Percentiles rank a stretch among this genome's conserved stretches.
phyloP scores from a whole-genome alignment of 768 basidiomycete genomes.

The Sistotremastrum suecicum region DNA sequence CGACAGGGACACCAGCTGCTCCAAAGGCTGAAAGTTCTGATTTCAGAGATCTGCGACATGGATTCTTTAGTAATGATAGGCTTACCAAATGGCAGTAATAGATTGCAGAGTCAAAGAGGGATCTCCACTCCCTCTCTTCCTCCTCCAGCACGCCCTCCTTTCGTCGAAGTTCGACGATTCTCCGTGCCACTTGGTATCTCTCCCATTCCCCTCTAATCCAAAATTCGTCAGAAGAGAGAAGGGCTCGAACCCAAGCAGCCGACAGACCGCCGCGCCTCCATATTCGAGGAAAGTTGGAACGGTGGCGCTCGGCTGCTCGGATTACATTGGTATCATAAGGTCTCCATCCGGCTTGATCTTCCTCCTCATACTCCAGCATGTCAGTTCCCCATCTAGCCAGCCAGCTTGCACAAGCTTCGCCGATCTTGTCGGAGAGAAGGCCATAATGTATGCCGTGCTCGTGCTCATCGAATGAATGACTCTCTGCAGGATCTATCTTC shows the following conservation, averaged over 20 bases:
- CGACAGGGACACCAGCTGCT: conserved; percentile 65
- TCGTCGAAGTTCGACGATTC: conserved; percentile 63
- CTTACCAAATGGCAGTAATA: conserved; percentile 80
- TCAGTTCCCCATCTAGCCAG: conserved; percentile 75
- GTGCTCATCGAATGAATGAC: conserved; percentile 10
- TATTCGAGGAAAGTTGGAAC: conserved; percentile 32
- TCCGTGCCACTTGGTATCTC: conserved; percentile 63
- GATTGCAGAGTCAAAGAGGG: conserved; percentile 62
- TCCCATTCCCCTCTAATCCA: conserved; percentile 70
- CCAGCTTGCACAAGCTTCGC: conserved; percentile 83
- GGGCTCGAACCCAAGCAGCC: conserved; percentile 58
- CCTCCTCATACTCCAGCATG: conserved; percentile 53
- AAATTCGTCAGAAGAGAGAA: conserved; percentile 65
- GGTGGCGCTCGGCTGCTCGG: conserved; percentile 6
- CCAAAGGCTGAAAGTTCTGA: conserved; percentile 40
- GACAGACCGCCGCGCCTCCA: conserved; percentile 66
- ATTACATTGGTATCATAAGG: conserved; percentile 4
- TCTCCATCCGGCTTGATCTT: conserved; percentile 7
- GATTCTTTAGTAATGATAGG: not conserved
- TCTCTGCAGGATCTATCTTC: conserved; percentile 23
- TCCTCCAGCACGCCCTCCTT: conserved; percentile 24
- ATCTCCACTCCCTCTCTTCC: conserved; percentile 59
- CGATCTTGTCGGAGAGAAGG: conserved; percentile 82
- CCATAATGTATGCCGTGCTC: conserved; percentile 58
- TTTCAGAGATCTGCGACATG: conserved; percentile 1